phyloP scores from a whole-genome alignment of 2,329 filamentous ascomycete species.

The Fusarium paranaense region DNA sequence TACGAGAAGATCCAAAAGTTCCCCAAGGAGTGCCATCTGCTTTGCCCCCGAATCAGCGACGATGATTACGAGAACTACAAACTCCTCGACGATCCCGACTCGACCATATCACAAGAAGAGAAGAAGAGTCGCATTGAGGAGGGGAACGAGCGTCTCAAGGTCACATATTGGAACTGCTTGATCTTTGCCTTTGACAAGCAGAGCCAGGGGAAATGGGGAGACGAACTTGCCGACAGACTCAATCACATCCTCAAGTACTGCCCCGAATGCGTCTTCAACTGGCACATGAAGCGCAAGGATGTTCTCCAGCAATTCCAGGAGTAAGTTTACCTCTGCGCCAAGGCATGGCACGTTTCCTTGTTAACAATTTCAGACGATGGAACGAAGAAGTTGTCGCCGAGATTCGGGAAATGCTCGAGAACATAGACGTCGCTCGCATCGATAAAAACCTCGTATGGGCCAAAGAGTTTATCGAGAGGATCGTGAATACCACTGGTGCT shows the following conservation, averaged over 20 bases:
- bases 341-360: neutral
- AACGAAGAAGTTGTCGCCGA: constrained; percentile 63
- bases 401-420: constrained; percentile 68
- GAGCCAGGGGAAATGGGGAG: constrained; percentile 68
- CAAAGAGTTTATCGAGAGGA: constrained; percentile 64
- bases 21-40: constrained; percentile 68
- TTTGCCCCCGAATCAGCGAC: constrained; percentile 73
- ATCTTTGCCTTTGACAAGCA: constrained; percentile 75
- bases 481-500: constrained; percentile 59
- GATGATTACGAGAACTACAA: constrained; percentile 74
- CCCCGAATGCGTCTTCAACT: constrained; percentile 78
- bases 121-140: constrained; percentile 67
- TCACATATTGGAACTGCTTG: constrained; percentile 75
- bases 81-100: constrained; percentile 59
- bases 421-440: constrained; percentile 72
- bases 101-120: constrained; percentile 61
- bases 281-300: constrained; percentile 75
- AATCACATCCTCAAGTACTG: constrained; percentile 72
- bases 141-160: constrained; percentile 66
- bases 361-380: constrained; percentile 52
- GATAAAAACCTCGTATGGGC: constrained; percentile 69
- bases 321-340: constrained; percentile 51
- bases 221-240: constrained; percentile 68
- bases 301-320: constrained; percentile 73
- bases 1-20: constrained; percentile 58